Evolutionary conservation across 2,329 filamentous ascomycete species (phyloP), one percentile per base, ranked within the genome.

Genomic region (Fusarium compactum): DNA sequence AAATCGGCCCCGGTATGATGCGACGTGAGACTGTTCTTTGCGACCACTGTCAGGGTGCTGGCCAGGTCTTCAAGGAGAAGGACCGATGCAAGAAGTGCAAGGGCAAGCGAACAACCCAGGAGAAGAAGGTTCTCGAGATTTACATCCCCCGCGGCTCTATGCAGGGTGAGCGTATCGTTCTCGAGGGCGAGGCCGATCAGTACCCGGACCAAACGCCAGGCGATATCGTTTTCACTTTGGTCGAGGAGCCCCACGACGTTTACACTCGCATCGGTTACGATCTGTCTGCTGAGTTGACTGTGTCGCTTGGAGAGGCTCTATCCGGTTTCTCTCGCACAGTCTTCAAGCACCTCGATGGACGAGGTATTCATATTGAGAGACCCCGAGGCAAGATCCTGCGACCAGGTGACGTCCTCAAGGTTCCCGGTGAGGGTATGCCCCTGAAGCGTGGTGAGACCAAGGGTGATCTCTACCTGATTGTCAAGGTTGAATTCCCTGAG

Each of bases 41-140:
- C 81, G 90, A 92, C 75, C 90, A 91, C 76, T 99, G 96, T 82
- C 87, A 90, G 65, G 95, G 95, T 34, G 88, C 90, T n/a, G 96
- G 96, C 8, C 90, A 91, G 77, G 90, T 95, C 77, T 97, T 90
- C 84, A 95, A 95, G 81, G 94, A 97, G 78, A 98, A 98, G 85
- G 96, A 99, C 78, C 93, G 94, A 78, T 99, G 96, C 86, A 97
- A 97, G 86, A 98, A 96, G 85, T 99, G 96, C 89, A 98, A 98
- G 83, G 96, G 96, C 77, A 93, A 92, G 80, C 89, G 93, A 68
- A 94, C 93, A 16, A 89, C 90, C 46, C 91, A 94, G 76, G 92
- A 96, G 82, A 96, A 93, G 82, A 99, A 98, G 84, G 92, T 95
- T 6, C 85, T 99, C 65, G 96, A 99, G 82, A 91, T 99, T 55